Percentiles rank a stretch among this genome's conserved stretches.
phyloP scores from a whole-genome alignment of 2,329 filamentous ascomycete species.

The Ophiostoma populinum region DNA sequence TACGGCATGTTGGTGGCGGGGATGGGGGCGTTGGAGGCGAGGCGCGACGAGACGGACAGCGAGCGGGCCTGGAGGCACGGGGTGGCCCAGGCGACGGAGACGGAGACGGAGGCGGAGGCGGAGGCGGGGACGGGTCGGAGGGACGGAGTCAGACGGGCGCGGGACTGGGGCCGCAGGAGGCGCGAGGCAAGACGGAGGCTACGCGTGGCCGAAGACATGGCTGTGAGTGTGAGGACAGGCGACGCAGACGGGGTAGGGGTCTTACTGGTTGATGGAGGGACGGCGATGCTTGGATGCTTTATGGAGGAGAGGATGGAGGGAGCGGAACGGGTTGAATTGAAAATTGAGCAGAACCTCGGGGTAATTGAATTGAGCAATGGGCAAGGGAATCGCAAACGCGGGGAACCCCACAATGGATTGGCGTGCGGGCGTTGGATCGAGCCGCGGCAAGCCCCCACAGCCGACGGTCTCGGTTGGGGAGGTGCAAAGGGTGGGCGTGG shows the following conservation, averaged over 20 bases:
- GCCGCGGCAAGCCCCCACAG: too few species aligned
- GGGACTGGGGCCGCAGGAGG: conserved; percentile 30
- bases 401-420: too few species aligned
- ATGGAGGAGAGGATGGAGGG: neutral
- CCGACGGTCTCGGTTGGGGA: too few species aligned
- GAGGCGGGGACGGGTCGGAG: conserved; percentile 17
- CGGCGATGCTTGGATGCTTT: too few species aligned
- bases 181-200: conserved; percentile 36
- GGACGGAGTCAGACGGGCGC: conserved; percentile 10
- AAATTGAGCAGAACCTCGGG: neutral
- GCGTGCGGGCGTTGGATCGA: too few species aligned
- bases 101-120: conserved; percentile 17
- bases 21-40: conserved; percentile 31
- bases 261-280: too few species aligned
- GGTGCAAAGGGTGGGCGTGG: too few species aligned
- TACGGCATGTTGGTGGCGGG: conserved; percentile 43
- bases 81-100: conserved; percentile 10
- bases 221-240: conserved; percentile 9
- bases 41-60: conserved; percentile 28
- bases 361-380: neutral
- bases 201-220: conserved; percentile 37
- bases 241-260: neutral
- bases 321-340: too few species aligned
- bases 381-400: too few species aligned
- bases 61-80: conserved; percentile 18